phyloP scores from a whole-genome alignment of 169 alveolate species.

The Plasmodium cynomolgi region DNA sequence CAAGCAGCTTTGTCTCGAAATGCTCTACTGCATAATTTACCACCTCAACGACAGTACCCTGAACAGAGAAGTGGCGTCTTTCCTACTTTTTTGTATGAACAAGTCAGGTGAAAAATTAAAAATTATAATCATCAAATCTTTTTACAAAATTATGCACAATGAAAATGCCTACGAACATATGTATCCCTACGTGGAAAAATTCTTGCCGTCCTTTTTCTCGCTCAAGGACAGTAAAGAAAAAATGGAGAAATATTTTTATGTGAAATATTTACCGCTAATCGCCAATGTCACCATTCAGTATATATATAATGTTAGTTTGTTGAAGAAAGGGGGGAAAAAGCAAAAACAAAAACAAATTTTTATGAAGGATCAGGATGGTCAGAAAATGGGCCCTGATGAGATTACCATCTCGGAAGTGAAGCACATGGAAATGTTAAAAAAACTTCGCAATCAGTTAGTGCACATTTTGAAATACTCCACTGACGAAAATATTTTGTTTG shows the following conservation, averaged over 20 bases:
- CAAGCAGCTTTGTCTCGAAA: conserved; percentile 20
- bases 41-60: conserved; percentile 2
- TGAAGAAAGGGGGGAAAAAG: neutral
- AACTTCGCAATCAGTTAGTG: conserved; percentile 1
- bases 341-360: neutral
- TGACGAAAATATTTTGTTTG: conserved; percentile 6
- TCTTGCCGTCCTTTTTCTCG: conserved; percentile 27
- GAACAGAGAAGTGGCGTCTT: conserved; percentile 28
- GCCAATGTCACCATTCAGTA: conserved; percentile 22
- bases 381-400: neutral
- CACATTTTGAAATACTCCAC: neutral
- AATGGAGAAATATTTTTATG: conserved; percentile 31
- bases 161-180: conserved; percentile 5
- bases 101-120: conserved; percentile 45
- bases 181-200: conserved; percentile 27
- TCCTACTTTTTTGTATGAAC: conserved; percentile 42
- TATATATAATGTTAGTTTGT: conserved; percentile 40
- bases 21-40: conserved; percentile 21
- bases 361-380: neutral
- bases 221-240: conserved; percentile 23
- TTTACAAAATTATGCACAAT: conserved; percentile 49
- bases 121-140: conserved; percentile 22
- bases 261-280: conserved; percentile 57
- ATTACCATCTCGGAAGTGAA: neutral
- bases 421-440: conserved; percentile 41